Conservation (phyloP, 768 basidiomycete genomes). For the Boletus edulis region DNA sequence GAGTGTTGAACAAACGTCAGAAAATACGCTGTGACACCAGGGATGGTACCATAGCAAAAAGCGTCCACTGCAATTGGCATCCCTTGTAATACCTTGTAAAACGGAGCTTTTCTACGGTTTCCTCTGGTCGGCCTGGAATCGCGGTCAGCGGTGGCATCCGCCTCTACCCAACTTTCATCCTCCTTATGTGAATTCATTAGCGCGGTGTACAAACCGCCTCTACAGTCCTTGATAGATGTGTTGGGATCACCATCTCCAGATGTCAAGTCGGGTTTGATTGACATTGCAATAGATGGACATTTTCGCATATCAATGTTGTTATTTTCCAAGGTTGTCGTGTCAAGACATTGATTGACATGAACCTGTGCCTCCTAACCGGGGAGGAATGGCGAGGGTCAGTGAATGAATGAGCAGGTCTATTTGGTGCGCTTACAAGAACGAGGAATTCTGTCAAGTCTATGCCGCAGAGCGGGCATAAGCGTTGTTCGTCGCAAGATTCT, state of each 20-base stretch:
- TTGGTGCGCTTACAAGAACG: slow-evolving; percentile 22
- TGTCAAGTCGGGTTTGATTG: not conserved
- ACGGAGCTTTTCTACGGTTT: slow-evolving; percentile 76
- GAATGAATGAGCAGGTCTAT: slow-evolving; percentile 13
- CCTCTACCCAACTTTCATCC: slow-evolving; percentile 83
- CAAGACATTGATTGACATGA: slow-evolving; percentile 62
- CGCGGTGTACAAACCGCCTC: slow-evolving; percentile 61
- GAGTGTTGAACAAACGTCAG: slow-evolving; percentile 58
- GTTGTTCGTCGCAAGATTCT: not conserved
- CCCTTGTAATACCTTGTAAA: slow-evolving; percentile 93
- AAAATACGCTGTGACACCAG: slow-evolving; percentile 87
- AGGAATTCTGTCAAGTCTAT: slow-evolving; percentile 6
- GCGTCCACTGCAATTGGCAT: slow-evolving; percentile 99
- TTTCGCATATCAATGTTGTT: not conserved
- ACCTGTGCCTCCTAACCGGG: slow-evolving; percentile 42
- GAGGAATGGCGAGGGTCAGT: slow-evolving; percentile 5
- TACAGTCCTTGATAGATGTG: not conserved
- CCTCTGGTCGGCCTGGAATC: slow-evolving; percentile 46
- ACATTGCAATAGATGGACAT: not conserved
- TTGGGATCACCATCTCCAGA: not conserved
- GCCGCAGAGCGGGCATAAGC: slow-evolving; percentile 28
- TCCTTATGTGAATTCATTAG: slow-evolving; percentile 89
- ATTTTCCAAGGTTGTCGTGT: slow-evolving; percentile 21
- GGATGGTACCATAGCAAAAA: slow-evolving; percentile 91
- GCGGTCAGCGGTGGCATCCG: slow-evolving; percentile 49